These are phyloP conservation scores for Linnemannia schmuckeri DNA, from an alignment of 192 early-diverging fungal species.

Conservation along the genomic window DNA sequence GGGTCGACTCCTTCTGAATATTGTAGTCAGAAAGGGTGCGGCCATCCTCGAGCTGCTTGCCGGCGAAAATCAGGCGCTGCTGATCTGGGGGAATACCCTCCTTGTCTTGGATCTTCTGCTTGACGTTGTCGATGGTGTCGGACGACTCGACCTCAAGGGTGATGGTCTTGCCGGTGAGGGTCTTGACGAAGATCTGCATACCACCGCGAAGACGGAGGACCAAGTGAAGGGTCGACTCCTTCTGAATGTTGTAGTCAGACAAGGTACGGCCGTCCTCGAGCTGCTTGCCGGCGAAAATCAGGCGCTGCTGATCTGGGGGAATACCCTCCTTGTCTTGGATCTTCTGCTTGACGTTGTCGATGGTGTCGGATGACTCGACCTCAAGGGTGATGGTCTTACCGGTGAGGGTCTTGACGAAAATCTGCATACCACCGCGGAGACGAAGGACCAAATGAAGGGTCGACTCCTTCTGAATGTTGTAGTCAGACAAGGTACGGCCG, in stretches of 20 bases:
- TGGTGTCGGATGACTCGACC: slow-evolving; percentile 82
- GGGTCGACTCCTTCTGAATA: slow-evolving; percentile 89
- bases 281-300: slow-evolving; percentile 85
- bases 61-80: slow-evolving; percentile 86
- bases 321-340: slow-evolving; percentile 88
- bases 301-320: slow-evolving; percentile 80
- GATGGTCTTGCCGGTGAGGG: slow-evolving; percentile 97
- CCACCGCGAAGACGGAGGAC: slow-evolving; percentile 77
- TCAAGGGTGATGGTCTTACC: slow-evolving; percentile 98
- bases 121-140: slow-evolving; percentile 86
- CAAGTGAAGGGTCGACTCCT: slow-evolving; percentile 78
- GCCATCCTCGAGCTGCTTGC: slow-evolving; percentile 87
- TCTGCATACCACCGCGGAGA: slow-evolving; percentile 88
- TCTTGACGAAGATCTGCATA: slow-evolving; percentile 86
- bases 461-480: slow-evolving; percentile 91
- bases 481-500: slow-evolving; percentile 78
- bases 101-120: slow-evolving; percentile 89
- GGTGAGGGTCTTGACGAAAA: slow-evolving; percentile 90
- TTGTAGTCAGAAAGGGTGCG: slow-evolving; percentile 82
- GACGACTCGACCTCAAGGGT: slow-evolving; percentile 90
- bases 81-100: slow-evolving; percentile 89
- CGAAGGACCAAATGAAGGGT: slow-evolving; percentile 84
- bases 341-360: slow-evolving; percentile 88
- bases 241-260: slow-evolving; percentile 80
- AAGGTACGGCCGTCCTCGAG: slow-evolving; percentile 80